A percentile compares a stretch with the other conserved stretches of the same genome.
These are phyloP conservation scores for Talaromyces sp. DNA, from an alignment of 2,329 filamentous ascomycete species.

Conservation along the genomic window DNA sequence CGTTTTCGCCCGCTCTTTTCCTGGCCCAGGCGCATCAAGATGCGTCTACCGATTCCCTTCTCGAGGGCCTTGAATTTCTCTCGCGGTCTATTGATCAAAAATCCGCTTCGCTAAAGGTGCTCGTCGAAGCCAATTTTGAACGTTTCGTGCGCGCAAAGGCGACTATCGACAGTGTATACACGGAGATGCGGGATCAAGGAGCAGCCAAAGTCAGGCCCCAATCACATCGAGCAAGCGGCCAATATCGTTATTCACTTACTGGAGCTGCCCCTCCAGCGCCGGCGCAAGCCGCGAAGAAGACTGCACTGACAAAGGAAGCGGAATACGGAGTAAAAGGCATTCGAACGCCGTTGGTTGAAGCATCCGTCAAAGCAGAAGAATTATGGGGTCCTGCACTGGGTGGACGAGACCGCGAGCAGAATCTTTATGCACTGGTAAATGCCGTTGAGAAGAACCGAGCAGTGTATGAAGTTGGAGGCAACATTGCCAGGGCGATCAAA, in stretches of 20 bases:
- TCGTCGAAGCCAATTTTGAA: conserved; percentile 98
- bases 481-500: conserved; percentile 80
- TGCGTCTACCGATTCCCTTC: conserved; percentile 76
- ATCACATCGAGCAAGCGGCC: conserved; percentile 68
- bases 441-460: conserved; percentile 77
- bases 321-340: conserved; percentile 88
- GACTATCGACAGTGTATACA: conserved; percentile 98
- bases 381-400: conserved; percentile 94
- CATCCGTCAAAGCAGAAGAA: conserved; percentile 91
- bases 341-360: conserved; percentile 81
- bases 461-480: conserved; percentile 75
- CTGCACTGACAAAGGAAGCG: conserved; percentile 86
- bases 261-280: conserved; percentile 40
- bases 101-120: conserved; percentile 89
- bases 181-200: conserved; percentile 83
- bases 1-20: conserved; percentile 89
- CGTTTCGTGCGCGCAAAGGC: conserved; percentile 96
- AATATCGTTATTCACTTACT: conserved; percentile 44
- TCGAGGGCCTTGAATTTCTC: conserved; percentile 79
- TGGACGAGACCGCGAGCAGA: conserved; percentile 86
- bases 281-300: conserved; percentile 70
- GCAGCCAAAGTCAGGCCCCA: conserved; percentile 45
- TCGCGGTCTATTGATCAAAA: conserved; percentile 96
- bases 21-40: conserved; percentile 86
- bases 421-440: conserved; percentile 72